A percentile compares a stretch with the other conserved stretches of the same genome.
Conservation (phyloP, 345 rosid genomes). For the Stellera chamaejasme region DNA sequence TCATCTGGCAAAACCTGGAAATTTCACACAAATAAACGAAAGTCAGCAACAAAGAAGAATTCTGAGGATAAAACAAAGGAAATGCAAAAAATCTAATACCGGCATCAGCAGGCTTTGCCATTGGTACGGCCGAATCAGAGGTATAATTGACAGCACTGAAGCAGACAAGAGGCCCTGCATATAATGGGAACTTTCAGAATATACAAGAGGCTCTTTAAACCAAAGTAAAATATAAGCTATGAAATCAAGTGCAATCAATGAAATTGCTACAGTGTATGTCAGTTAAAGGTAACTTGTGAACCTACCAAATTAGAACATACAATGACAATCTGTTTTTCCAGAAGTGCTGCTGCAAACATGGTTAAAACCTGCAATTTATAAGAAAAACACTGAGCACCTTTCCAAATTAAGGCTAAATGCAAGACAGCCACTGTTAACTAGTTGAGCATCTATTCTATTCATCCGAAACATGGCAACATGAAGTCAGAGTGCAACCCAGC, state of each 20-base stretch:
- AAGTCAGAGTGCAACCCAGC: background rate
- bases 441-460: background rate
- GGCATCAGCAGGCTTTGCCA: slow-evolving; percentile 99
- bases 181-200: slow-evolving; percentile 6
- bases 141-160: slow-evolving; percentile 60
- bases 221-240: background rate
- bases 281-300: background rate
- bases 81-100: slow-evolving; percentile 25
- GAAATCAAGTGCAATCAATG: background rate
- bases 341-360: slow-evolving; percentile 72
- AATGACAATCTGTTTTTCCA: slow-evolving; percentile 83
- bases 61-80: background rate
- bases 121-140: slow-evolving; percentile 80
- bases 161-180: slow-evolving; percentile 85
- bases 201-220: slow-evolving; percentile 2
- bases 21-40: slow-evolving; percentile 14
- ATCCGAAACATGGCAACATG: background rate
- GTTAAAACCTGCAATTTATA: slow-evolving; percentile 53
- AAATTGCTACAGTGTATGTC: background rate
- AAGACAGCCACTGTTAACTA: background rate
- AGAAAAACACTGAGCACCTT: slow-evolving; percentile 4
- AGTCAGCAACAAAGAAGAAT: background rate
- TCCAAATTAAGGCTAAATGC: background rate
- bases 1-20: slow-evolving; percentile 90
- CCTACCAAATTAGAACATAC: slow-evolving; percentile 95